A percentile compares a stretch with the other conserved stretches of the same genome.
Conservation (phyloP, 345 rosid species). For the Erysimum cheiranthoides region DNA sequence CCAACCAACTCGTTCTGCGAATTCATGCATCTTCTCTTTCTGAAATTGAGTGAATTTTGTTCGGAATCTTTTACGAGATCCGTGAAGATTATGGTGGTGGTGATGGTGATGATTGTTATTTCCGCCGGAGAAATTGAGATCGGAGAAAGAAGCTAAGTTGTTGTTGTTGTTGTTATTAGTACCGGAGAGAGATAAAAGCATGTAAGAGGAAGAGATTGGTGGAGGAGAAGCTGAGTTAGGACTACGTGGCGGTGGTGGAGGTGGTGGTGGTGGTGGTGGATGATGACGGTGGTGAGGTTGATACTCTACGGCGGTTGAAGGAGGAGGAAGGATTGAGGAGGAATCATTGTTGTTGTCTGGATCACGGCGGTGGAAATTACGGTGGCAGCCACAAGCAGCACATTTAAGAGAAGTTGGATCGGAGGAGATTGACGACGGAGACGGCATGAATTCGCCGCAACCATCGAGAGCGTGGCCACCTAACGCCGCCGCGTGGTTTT, state of each 20-base stretch:
- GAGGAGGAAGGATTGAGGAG: slow-evolving; percentile 8
- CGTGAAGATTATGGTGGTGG: slow-evolving; percentile 26
- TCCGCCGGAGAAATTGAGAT: slow-evolving; percentile 29
- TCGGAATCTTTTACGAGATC: slow-evolving; percentile 66
- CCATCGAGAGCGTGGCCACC: slow-evolving; percentile 86
- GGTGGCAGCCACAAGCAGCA: slow-evolving; percentile 90
- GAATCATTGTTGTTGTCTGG: slow-evolving; percentile 52
- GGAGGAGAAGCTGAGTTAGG: slow-evolving; percentile 79
- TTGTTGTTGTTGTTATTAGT: slow-evolving; percentile 44
- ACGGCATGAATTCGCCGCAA: slow-evolving; percentile 90
- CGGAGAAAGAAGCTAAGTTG: slow-evolving; percentile 43
- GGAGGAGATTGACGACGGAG: slow-evolving; percentile 55
- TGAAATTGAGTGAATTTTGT: slow-evolving; percentile 74
- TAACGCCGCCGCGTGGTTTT: slow-evolving; percentile 77
- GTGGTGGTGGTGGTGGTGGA: slow-evolving; percentile 56
- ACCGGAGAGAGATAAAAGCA: slow-evolving; percentile 77
- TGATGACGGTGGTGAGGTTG: slow-evolving; percentile 81
- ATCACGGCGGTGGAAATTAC: slow-evolving; percentile 86
- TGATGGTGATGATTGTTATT: slow-evolving; percentile 26
- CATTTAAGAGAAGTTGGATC: slow-evolving; percentile 83
- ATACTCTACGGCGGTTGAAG: slow-evolving; percentile 51
- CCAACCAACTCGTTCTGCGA: slow-evolving; percentile 84
- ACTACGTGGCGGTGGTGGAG: slow-evolving; percentile 51
- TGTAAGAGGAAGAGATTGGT: slow-evolving; percentile 75
- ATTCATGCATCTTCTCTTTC: slow-evolving; percentile 76